Percentiles rank a stretch among this genome's conserved stretches.
phyloP scores from a whole-genome alignment of 106 monocot genomes.

The Dactylorhiza incarnata region DNA sequence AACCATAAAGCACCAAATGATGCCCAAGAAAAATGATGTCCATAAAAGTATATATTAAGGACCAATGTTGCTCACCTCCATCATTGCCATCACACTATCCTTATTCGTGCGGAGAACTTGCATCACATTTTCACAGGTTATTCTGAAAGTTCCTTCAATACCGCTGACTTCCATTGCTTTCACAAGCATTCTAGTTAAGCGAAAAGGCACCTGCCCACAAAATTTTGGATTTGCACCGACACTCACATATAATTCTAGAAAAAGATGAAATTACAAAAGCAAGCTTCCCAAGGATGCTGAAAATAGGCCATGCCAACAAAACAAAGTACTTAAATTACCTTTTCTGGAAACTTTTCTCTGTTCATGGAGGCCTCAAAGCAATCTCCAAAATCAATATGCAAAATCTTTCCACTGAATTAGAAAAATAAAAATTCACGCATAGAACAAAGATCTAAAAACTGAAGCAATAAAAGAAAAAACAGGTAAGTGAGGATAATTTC shows the following conservation, averaged over 20 bases:
- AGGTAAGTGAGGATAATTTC: not conserved
- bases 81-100: constrained; percentile 99
- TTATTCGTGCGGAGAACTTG: constrained; percentile 94
- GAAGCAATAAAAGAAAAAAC: not conserved
- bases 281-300: not conserved
- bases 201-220: constrained; percentile 75
- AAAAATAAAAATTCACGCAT: not conserved
- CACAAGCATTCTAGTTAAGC: constrained; percentile 98
- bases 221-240: not conserved
- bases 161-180: constrained; percentile 99
- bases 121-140: constrained; percentile 99
- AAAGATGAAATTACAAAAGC: not conserved
- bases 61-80: constrained; percentile 63
- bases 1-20: no score
- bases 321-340: constrained; percentile 21
- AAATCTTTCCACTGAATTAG: constrained; percentile 82
- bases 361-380: constrained; percentile 99
- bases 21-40: no score
- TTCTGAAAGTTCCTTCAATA: constrained; percentile 95
- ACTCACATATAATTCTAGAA: not conserved
- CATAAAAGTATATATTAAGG: not conserved
- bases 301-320: not conserved
- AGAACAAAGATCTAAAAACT: not conserved
- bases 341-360: constrained; percentile 95
- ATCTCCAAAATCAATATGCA: constrained; percentile 99